These are phyloP conservation scores for Podospora pseudoanserina DNA, from an alignment of 495 filamentous ascomycete species.

Conservation along the genomic window DNA sequence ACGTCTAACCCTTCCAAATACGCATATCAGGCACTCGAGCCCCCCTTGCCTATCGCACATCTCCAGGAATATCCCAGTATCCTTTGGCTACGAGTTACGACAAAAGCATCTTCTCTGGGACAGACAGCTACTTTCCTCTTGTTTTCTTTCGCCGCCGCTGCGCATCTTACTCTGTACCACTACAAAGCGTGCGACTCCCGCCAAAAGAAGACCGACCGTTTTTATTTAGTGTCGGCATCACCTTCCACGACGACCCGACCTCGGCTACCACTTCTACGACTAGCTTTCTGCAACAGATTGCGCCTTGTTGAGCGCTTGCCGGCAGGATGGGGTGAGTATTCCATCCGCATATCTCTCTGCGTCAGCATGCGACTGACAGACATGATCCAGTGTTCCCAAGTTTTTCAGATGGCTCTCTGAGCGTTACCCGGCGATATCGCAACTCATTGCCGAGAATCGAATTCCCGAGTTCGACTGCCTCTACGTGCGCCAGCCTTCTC, in stretches of 20 bases:
- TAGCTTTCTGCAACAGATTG: background rate
- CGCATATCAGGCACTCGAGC: background rate
- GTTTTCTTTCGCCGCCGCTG: background rate
- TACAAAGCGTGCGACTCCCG: background rate
- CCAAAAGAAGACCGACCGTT: slow-evolving; percentile 32
- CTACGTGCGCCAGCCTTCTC: slow-evolving; percentile 56
- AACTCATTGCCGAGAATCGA: slow-evolving; percentile 97
- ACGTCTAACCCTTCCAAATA: background rate
- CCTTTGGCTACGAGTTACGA: background rate
- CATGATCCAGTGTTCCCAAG: slow-evolving; percentile 84
- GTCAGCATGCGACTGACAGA: slow-evolving; percentile 9
- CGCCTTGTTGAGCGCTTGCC: slow-evolving; percentile 10
- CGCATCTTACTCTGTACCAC: background rate
- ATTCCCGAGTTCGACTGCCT: slow-evolving; percentile 99
- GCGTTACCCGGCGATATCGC: slow-evolving; percentile 97
- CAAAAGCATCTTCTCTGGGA: background rate
- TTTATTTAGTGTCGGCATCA: slow-evolving; percentile 35
- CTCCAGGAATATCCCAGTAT: background rate
- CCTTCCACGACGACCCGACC: background rate
- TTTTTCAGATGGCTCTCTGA: slow-evolving; percentile 93
- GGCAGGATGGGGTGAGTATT: slow-evolving; percentile 31
- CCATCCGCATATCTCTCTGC: background rate
- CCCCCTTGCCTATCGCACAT: background rate
- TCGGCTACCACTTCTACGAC: slow-evolving; percentile 2
- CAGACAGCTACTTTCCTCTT: background rate